A percentile compares a stretch with the other conserved stretches of the same genome.
Conservation (phyloP, 495 filamentous ascomycete species). For the Monascus purpureus region DNA sequence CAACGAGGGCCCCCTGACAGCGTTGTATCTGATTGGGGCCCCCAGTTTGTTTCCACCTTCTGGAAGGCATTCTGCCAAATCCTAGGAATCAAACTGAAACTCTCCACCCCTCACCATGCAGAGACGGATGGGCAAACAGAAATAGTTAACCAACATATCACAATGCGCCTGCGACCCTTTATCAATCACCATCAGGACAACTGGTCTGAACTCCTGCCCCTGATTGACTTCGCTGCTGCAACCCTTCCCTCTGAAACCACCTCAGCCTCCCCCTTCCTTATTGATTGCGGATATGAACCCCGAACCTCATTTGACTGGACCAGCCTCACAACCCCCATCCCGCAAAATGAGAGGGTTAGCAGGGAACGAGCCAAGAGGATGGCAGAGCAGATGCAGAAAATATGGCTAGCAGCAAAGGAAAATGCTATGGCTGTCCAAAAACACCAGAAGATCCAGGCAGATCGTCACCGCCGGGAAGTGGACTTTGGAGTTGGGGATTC, state of each 20-base stretch:
- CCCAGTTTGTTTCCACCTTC: slow-evolving; percentile 5
- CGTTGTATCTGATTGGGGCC: slow-evolving; percentile 3
- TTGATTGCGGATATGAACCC: slow-evolving; percentile 9
- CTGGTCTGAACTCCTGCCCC: slow-evolving; percentile 10
- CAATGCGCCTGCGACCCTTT: slow-evolving; percentile 13
- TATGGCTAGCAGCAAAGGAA: too few relatives aligned
- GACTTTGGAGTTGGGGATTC: too few relatives aligned
- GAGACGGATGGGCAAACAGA: slow-evolving; percentile 19
- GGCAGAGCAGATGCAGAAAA: too few relatives aligned
- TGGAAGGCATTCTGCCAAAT: slow-evolving; percentile 2
- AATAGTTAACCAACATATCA: slow-evolving; percentile 6
- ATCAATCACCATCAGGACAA: slow-evolving; percentile 15
- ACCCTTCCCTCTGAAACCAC: neutral
- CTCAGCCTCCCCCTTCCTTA: slow-evolving; percentile 3
- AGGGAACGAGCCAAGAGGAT: too few relatives aligned
- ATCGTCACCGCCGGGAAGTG: too few relatives aligned
- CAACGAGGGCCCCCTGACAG: slow-evolving; percentile 2
- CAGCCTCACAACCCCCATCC: neutral
- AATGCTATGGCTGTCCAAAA: neutral
- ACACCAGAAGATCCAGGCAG: neutral
- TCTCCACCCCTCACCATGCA: slow-evolving; percentile 14
- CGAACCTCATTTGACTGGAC: slow-evolving; percentile 5
- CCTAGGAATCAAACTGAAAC: slow-evolving; percentile 1
- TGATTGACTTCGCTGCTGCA: slow-evolving; percentile 11
- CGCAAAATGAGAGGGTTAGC: too few relatives aligned